Conservation (phyloP, 1,284 basidiomycete genomes). For the Tetrapyrgos nigripes region DNA sequence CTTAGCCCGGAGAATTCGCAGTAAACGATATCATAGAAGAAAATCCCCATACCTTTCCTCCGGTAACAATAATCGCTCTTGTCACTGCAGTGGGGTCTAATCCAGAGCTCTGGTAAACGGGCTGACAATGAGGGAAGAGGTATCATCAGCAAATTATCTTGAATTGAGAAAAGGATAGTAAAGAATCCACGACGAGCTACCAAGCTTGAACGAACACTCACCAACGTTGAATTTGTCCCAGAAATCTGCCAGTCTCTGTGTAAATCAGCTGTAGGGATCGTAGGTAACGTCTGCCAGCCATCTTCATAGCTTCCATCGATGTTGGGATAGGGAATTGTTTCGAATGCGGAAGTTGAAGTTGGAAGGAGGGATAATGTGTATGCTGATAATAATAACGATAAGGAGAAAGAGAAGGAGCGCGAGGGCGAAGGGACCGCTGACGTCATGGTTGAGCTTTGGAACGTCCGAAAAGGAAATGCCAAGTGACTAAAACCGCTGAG, state of each 20-base stretch:
- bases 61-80: slow-evolving; percentile 1
- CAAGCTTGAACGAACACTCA: background rate
- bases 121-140: background rate
- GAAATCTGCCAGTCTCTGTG: background rate
- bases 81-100: background rate
- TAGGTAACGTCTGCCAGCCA: background rate
- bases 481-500: too few species aligned
- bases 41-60: background rate
- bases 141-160: too few species aligned
- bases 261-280: background rate
- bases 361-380: too few species aligned
- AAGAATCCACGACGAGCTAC: background rate
- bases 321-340: background rate
- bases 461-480: too few species aligned
- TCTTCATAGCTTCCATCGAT: background rate
- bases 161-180: too few species aligned
- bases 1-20: too few species aligned
- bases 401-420: too few species aligned
- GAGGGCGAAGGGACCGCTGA: too few species aligned
- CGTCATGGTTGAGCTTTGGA: too few species aligned
- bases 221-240: background rate
- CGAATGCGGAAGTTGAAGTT: too few species aligned
- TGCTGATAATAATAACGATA: too few species aligned
- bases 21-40: too few species aligned
- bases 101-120: slow-evolving; percentile 5